Evolutionary conservation across 2,329 filamentous ascomycete genomes (phyloP).

Genomic region (Pyrenophora tritici-repentis): DNA sequence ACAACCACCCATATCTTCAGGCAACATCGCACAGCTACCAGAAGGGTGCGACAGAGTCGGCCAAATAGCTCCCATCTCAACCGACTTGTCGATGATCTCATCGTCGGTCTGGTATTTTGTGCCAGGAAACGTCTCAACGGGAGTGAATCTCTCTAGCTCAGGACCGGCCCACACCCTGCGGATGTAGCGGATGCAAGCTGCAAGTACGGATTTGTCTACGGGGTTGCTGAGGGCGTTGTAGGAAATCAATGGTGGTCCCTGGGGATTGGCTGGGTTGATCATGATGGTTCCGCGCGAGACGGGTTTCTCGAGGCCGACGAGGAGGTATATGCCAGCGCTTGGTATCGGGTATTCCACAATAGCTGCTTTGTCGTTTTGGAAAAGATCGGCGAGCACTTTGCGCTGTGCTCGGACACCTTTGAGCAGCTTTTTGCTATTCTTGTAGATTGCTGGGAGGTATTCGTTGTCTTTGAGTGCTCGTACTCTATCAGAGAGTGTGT

Average conservation of each 20-base stretch:
- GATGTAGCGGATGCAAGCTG: slow-evolving; percentile 43
- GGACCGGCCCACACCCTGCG: slow-evolving; percentile 40
- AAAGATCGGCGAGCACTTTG: slow-evolving; percentile 32
- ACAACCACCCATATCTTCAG: slow-evolving; percentile 36
- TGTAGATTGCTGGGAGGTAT: slow-evolving; percentile 33
- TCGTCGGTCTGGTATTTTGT: slow-evolving; percentile 34
- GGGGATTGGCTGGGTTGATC: slow-evolving; percentile 33
- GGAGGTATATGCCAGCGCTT: slow-evolving; percentile 28
- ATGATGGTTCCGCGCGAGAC: slow-evolving; percentile 47
- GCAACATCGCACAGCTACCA: slow-evolving; percentile 43
- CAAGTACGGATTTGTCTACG: slow-evolving; percentile 37
- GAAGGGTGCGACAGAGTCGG: slow-evolving; percentile 35
- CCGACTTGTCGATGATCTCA: slow-evolving; percentile 28
- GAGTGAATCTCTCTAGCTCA: slow-evolving; percentile 28
- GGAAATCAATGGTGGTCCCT: slow-evolving; percentile 32
- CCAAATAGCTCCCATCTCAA: slow-evolving; percentile 21
- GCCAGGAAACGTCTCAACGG: slow-evolving; percentile 32
- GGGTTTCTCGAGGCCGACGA: slow-evolving; percentile 44
- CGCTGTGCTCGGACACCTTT: slow-evolving; percentile 34
- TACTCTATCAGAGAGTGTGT: slow-evolving; percentile 21
- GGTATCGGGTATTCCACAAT: slow-evolving; percentile 44
- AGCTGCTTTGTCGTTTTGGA: slow-evolving; percentile 26
- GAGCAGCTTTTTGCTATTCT: slow-evolving; percentile 31
- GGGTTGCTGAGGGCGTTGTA: slow-evolving; percentile 40
- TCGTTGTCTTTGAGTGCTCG: slow-evolving; percentile 15